Evolutionary conservation across 768 basidiomycete genomes (phyloP).

Genomic region (Termitomyces titanicus): DNA sequence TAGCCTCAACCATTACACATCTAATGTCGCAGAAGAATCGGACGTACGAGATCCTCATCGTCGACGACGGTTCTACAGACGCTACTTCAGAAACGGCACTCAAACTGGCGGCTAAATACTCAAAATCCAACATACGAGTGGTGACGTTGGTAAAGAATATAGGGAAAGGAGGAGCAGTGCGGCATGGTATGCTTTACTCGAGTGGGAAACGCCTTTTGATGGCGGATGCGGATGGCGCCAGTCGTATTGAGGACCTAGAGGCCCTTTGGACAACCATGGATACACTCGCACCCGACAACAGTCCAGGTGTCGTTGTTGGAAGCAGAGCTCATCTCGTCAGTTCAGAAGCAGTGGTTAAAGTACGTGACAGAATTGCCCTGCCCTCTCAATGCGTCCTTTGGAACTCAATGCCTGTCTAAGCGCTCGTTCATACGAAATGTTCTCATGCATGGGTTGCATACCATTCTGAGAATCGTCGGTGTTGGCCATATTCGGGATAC

Average conservation of each 20-base stretch:
- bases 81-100: constrained; percentile 66
- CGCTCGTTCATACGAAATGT: constrained; percentile 86
- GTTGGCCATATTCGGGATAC: constrained; percentile 91
- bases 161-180: constrained; percentile 91
- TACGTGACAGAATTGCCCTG: constrained; percentile 25
- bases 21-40: constrained; percentile 44
- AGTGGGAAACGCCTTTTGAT: constrained; percentile 79
- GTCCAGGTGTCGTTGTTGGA: constrained; percentile 71
- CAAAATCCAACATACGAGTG: constrained; percentile 65
- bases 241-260: constrained; percentile 81
- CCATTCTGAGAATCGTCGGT: constrained; percentile 83
- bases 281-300: constrained; percentile 41
- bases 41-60: constrained; percentile 77
- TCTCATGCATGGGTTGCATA: constrained; percentile 92
- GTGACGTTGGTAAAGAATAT: constrained; percentile 76
- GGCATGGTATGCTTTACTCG: constrained; percentile 85
- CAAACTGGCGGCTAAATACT: constrained; percentile 53
- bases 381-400: background rate
- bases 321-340: constrained; percentile 91
- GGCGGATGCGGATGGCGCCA: constrained; percentile 95
- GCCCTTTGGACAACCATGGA: constrained; percentile 78
- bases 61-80: constrained; percentile 89
- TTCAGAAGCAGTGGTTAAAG: constrained; percentile 92
- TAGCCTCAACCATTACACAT: constrained; percentile 68
- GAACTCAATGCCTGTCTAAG: constrained; percentile 34